Conservation (phyloP, 2,329 filamentous ascomycete species). For the Balansia obtecta region DNA sequence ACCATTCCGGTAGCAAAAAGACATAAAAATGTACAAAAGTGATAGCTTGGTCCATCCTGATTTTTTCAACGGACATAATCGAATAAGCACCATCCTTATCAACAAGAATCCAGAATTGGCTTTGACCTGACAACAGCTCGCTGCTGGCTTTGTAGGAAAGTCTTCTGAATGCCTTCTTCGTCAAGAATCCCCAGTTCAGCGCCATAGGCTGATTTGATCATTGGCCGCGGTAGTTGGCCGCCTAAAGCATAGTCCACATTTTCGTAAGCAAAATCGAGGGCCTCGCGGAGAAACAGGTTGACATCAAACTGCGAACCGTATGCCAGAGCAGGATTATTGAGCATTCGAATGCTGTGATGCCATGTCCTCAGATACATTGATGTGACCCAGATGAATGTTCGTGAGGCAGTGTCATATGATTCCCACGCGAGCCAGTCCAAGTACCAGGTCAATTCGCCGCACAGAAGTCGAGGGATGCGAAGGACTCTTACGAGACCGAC, state of each 20-base stretch:
- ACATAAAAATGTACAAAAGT: too few species aligned
- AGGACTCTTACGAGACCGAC: conserved; percentile 20
- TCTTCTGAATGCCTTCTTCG: background rate
- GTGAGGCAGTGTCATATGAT: conserved; percentile 12
- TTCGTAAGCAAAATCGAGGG: conserved; percentile 17
- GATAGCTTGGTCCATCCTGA: too few species aligned
- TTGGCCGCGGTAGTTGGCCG: conserved; percentile 19
- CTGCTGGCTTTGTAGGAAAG: background rate
- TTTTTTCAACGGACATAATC: too few species aligned
- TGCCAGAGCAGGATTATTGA: background rate
- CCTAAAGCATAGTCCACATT: conserved; percentile 17
- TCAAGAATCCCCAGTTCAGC: conserved; percentile 5
- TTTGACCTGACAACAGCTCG: background rate
- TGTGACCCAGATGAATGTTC: conserved; percentile 19
- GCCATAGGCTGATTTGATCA: conserved; percentile 13
- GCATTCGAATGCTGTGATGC: conserved; percentile 10
- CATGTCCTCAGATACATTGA: conserved; percentile 17
- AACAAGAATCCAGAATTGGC: too few species aligned
- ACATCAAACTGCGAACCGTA: conserved; percentile 14
- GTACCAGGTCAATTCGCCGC: conserved; percentile 15
- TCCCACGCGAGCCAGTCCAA: conserved; percentile 20
- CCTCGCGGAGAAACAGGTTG: conserved; percentile 16
- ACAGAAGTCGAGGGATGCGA: conserved; percentile 9
- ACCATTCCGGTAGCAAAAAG: too few species aligned
- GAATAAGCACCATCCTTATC: too few species aligned